A percentile compares a stretch with the other conserved stretches of the same genome.
These are phyloP conservation scores for Syzygium grande DNA, from an alignment of 345 rosid genomes.

Conservation along the genomic window DNA sequence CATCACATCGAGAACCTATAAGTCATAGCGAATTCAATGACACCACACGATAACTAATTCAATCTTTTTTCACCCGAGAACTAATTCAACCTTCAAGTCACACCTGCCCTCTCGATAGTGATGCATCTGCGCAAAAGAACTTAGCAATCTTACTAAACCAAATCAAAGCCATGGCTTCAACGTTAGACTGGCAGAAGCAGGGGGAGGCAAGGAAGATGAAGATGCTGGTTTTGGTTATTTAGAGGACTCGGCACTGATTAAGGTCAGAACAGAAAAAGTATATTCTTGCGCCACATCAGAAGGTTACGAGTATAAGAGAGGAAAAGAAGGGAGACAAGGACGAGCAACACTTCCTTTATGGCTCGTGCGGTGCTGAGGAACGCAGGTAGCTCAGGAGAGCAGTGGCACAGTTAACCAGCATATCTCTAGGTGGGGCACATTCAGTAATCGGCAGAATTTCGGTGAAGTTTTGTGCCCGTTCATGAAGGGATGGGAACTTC, in stretches of 20 bases:
- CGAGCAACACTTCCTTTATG: background rate
- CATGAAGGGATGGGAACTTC: constrained; percentile 14
- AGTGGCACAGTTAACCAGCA: background rate
- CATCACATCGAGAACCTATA: background rate
- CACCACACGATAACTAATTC: background rate
- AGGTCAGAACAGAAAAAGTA: too few relatives aligned
- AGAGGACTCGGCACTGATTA: too few relatives aligned
- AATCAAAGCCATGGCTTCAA: background rate
- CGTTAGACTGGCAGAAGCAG: background rate
- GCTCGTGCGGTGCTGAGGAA: constrained; percentile 1
- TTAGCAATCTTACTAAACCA: background rate
- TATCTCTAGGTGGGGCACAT: constrained; percentile 13
- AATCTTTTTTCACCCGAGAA: background rate
- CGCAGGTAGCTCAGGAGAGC: constrained; percentile 1
- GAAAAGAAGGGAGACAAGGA: too few relatives aligned
- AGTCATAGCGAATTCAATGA: background rate
- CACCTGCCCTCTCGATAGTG: background rate
- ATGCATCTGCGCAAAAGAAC: background rate
- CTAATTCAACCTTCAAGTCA: background rate
- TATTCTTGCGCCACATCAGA: too few relatives aligned
- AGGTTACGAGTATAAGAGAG: too few relatives aligned
- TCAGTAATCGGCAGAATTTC: constrained; percentile 12
- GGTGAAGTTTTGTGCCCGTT: constrained; percentile 12
- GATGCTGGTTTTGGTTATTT: background rate
- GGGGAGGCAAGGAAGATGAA: background rate